Base-by-base conservation (phyloP, 2,329 filamentous ascomycete species). In the Lachnellula cervina region DNA sequence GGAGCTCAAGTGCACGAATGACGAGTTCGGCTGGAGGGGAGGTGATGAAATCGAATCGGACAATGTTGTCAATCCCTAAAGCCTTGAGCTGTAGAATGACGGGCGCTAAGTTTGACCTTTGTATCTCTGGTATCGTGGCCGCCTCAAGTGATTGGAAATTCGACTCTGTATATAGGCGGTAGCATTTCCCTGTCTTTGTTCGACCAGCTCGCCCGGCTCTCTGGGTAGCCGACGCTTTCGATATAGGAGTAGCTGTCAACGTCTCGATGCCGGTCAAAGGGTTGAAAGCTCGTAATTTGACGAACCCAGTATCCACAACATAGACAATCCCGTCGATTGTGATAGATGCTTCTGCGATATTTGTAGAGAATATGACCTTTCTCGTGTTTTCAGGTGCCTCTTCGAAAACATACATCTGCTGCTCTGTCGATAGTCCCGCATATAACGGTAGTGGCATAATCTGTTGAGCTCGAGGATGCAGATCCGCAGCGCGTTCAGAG, bases 341-440 rank as follows among this genome's bases (percentile, higher is more conserved):
- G 44, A 99, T 88, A 1, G 90, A 96, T 4, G 94, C 93, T 75
- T 99, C 94, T 13, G 94, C 91, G 61, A 97, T 97, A 69, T 97
- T 97, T 56, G 94, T 97, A 4, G 90, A 88, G 62, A 97, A 86
- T 37, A 99, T 89, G 40, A 97, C 88, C 69, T 97, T 97, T 43
- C 94, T 82, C 1, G 86, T 92, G 57, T 92, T 87, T 58, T 89
- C 85, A 0, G 89, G 84, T 2, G 91, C 77, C 52, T 88, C 84
- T 65, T 96, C 90, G 69, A 97, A 97, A 42, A 97, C 88, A 62
- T 92, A 92, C 84, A 96, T 93, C 69, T 97, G 94, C 67, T 97
- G 86, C 61, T 97, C 92, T 8, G 88, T 90, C 2, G 90, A 84
- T 5, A 97, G 80, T 2, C 93, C 94, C 4, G 94, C 90, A 69